phyloP scores from a whole-genome alignment of 768 basidiomycete genomes.

The Tulasnella calospora region DNA sequence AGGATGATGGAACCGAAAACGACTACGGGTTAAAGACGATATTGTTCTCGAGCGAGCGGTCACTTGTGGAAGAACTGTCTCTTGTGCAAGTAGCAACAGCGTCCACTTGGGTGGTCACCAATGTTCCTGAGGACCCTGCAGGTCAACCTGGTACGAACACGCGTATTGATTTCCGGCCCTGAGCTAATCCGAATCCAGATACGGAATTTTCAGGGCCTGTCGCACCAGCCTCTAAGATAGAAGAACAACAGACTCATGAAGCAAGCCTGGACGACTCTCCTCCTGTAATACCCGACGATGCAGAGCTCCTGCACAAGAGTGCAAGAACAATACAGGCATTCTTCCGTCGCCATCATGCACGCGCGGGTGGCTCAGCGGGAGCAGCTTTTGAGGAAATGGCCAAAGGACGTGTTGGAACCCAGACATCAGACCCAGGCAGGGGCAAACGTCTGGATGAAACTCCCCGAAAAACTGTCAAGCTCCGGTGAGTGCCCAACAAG shows the following conservation, averaged over 20 bases:
- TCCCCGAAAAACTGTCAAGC: too few relatives aligned
- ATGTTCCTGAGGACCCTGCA: not conserved
- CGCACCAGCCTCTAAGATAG: not conserved
- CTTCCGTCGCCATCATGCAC: not conserved
- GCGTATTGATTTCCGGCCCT: not conserved
- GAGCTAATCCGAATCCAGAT: not conserved
- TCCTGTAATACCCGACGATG: too few relatives aligned
- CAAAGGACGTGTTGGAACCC: not conserved
- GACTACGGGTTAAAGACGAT: not conserved
- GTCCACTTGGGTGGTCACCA: not conserved
- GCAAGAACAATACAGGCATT: too few relatives aligned
- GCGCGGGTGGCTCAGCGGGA: not conserved
- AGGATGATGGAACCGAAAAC: not conserved
- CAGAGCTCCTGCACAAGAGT: too few relatives aligned
- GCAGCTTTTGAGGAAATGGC: not conserved
- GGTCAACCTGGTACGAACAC: not conserved
- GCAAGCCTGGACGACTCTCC: not conserved
- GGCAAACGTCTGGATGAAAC: too few relatives aligned
- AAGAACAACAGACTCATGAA: not conserved
- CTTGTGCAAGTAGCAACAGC: not conserved
- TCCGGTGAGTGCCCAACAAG: too few relatives aligned
- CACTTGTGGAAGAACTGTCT: not conserved
- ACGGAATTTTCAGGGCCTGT: not conserved
- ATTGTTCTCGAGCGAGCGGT: not conserved
- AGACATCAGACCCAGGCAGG: not conserved